Conservation (phyloP, 2,329 filamentous ascomycete genomes). For the Fusarium pseudocircinatum region DNA sequence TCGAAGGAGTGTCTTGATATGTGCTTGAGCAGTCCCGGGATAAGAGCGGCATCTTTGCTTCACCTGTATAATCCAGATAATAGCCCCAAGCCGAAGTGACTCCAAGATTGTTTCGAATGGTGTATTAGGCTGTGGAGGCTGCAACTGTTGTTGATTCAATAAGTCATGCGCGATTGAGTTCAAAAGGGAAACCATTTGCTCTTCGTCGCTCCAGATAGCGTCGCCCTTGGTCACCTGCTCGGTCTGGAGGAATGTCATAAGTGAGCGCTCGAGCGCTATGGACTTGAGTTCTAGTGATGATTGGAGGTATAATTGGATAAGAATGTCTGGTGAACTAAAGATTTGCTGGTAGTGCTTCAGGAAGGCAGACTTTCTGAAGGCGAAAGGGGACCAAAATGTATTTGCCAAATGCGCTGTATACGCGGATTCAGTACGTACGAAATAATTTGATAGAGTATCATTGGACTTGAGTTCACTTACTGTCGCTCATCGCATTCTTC, state of each 20-base stretch:
- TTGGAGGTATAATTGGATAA: neutral
- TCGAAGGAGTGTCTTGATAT: neutral
- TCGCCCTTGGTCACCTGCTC: neutral
- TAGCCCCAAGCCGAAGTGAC: constrained; percentile 7
- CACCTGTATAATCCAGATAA: constrained; percentile 7
- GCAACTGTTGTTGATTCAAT: neutral
- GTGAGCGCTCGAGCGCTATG: constrained; percentile 5
- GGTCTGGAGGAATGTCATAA: neutral
- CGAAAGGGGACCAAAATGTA: constrained; percentile 11
- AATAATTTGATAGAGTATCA: accelerated
- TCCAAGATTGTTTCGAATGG: neutral
- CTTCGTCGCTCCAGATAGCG: constrained; percentile 3
- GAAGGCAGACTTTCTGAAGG: constrained; percentile 11
- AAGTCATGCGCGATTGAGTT: neutral
- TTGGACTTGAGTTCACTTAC: neutral
- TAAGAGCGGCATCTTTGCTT: constrained; percentile 13
- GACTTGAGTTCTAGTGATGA: neutral
- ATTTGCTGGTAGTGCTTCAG: constrained; percentile 4
- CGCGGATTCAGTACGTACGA: neutral
- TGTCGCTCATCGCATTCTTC: neutral
- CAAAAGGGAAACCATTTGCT: neutral
- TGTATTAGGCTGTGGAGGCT: neutral
- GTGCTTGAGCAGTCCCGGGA: constrained; percentile 4
- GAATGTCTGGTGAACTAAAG: neutral
- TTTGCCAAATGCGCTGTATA: neutral